A percentile compares a stretch with the other conserved stretches of the same genome.
These are phyloP conservation scores for Heliophila coronopifolia DNA, from an alignment of 441 rosid genomes.

Conservation along the genomic window DNA sequence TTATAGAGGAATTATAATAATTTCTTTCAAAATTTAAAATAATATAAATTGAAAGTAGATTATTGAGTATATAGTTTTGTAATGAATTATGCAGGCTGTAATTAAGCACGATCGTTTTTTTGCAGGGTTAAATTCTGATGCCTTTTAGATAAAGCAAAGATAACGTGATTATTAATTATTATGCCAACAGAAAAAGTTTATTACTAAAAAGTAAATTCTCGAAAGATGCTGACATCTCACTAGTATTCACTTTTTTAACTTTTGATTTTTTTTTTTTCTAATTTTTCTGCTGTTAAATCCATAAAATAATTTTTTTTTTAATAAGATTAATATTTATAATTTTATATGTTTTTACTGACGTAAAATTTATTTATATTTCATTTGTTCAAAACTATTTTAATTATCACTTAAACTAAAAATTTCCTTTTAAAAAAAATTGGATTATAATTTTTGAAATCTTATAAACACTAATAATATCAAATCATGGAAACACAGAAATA, in stretches of 20 bases:
- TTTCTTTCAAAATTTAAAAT: neutral
- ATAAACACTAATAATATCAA: neutral
- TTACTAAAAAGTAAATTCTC: neutral
- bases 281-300: constrained; percentile 24
- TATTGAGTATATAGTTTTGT: constrained; percentile 6
- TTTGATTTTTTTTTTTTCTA: constrained; percentile 21
- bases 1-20: neutral
- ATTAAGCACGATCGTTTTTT: constrained; percentile 4
- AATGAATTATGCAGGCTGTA: constrained; percentile 27
- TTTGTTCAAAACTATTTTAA: too few species aligned
- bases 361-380: too few species aligned
- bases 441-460: neutral
- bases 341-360: too few species aligned
- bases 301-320: too few species aligned
- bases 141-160: constrained; percentile 38
- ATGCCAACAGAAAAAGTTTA: neutral
- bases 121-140: constrained; percentile 24
- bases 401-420: too few species aligned
- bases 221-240: constrained; percentile 26
- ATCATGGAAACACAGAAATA: constrained; percentile 6
- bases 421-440: too few species aligned
- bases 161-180: constrained; percentile 38
- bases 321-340: too few species aligned
- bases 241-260: constrained; percentile 15
- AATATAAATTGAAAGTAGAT: too few species aligned